Conservation (phyloP, 108 stramenopile species). For the Parietichytrium sp. region DNA sequence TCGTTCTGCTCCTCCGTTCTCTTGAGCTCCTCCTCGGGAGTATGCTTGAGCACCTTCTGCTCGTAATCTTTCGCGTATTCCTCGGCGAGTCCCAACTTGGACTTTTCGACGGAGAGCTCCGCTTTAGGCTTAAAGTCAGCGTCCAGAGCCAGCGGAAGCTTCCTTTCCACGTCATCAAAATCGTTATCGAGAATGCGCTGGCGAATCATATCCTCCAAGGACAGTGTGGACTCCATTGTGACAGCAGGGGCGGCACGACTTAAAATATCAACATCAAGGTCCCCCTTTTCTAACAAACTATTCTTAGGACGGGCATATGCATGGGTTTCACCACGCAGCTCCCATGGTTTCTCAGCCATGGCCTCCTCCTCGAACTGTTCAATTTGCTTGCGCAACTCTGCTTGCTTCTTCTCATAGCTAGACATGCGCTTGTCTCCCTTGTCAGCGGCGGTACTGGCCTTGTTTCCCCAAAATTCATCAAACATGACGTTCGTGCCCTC, state of each 20-base stretch:
- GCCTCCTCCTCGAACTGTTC: conserved; percentile 81
- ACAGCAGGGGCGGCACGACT: conserved; percentile 73
- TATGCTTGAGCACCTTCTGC: conserved; percentile 79
- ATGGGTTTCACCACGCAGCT: conserved; percentile 82
- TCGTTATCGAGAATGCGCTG: conserved; percentile 83
- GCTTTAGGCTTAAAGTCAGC: conserved; percentile 52
- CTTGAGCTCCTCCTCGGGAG: conserved; percentile 73
- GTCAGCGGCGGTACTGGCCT: conserved; percentile 45
- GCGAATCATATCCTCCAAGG: conserved; percentile 85
- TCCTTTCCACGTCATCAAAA: conserved; percentile 93
- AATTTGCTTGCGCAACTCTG: conserved; percentile 76
- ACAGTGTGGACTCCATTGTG: conserved; percentile 78
- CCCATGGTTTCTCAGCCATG: conserved; percentile 92
- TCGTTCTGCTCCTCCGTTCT: conserved; percentile 79
- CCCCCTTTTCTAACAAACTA: conserved; percentile 86
- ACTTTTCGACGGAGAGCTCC: conserved; percentile 94
- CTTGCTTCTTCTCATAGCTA: conserved; percentile 54
- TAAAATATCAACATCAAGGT: conserved; percentile 86
- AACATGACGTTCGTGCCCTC: conserved; percentile 53
- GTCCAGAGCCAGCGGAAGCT: conserved; percentile 64
- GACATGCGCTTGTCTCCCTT: conserved; percentile 44
- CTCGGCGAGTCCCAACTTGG: conserved; percentile 88
- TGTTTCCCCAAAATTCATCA: conserved; percentile 53
- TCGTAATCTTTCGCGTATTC: conserved; percentile 90
- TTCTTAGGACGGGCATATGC: conserved; percentile 75